Base-by-base conservation (phyloP, 2,329 filamentous ascomycete species). In the Coleophoma crateriformis region DNA sequence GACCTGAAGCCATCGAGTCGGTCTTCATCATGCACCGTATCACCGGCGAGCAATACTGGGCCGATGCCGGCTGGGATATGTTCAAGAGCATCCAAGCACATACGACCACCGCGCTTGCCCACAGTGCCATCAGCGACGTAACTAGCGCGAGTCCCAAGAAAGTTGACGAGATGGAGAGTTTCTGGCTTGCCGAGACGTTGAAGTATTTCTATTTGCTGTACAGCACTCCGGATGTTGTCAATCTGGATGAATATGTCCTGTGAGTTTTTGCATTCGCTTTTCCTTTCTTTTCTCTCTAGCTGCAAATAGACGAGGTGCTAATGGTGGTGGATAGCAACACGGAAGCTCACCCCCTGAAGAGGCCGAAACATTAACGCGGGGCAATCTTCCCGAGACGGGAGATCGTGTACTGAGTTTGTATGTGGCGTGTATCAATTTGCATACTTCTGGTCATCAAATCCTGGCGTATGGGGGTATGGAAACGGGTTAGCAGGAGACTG, bases 1-100 rank as follows among this genome's bases (percentile, higher is more conserved):
- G 78, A 64, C 83, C 82, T 11, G 82, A 86, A 66, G 82, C 82
- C 3, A 84, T 86, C 44, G 82, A 86, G 64, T 83, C 79, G 6
- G 80, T 87, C 17, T 86, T 82, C 67, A 78, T 84, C 61, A 76
- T 86, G 72, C 58, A 60, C 44, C 57, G 64, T 4, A 60, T 65
- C 3, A 62, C 62, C 1, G 61, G 54, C 1, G 54, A 64, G 27
- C 47, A 51, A 3, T 57, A 64, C n/a, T 66, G 69, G 50, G 66
- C 68, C 27, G 70, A 75, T 27, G 64, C 64, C 1, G 73, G 71
- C 1, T 76, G 73, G 73, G 64, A 67, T 19, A 76, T 76, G 73
- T 76, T 75, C 54, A 62, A 67, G 49, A 67, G 64, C 46, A 73
- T 76, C 43, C 66, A 70, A 20, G 68, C 65, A 19, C 65, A 68